Base-by-base conservation (phyloP, 805 yeast species). In the Metschnikowia dekortorum region DNA sequence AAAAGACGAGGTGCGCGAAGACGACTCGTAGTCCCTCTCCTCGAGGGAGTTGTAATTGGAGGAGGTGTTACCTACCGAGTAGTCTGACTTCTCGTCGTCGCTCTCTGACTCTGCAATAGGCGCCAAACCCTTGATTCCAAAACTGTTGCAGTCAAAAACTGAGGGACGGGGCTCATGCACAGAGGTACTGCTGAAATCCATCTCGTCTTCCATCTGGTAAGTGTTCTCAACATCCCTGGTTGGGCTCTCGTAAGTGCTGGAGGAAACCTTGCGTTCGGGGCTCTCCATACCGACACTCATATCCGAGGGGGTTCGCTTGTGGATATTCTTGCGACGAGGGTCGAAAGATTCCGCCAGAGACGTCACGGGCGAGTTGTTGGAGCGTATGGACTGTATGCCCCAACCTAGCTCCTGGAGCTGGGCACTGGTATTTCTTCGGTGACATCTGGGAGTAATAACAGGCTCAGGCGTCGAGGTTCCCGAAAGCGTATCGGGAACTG, bases 41-140 rank as follows among this genome's bases (percentile, higher is more conserved):
- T 47, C 52, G 6, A 16, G 26, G 31, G 64, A 67, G 48, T 61
- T 66, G 50, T 70, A 70, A 46, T 62, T 64, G 9, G 73, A 68
- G 22, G 62, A 56, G 5, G 71, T 62, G 22, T 47, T 46, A 9
- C 42, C 46, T 35, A 39, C 30, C 13, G 63, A 59, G 39, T 54
- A 51, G n/a, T 32, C 34, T 5, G 51, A 52, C 35, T 39, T 49
- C 47, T 62, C 61, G 48, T 67, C 71, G 46, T 61, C 65, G 47
- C 57, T 62, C 30, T 63, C 69, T 14, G 61, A 51, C 58, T 72
- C 76, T 22, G 60, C 68, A 57, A 71, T 70, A 32, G 76, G 75
- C 18, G 69, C 70, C 53, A 73, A 69, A 1, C 70, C 72, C 46
- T 63, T 61, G 41, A 58, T 53, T 7, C 60, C 60, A 50, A 58